phyloP scores from a whole-genome alignment of 1,139 yeast genomes.

The Hyphopichia pseudoburtonii region DNA sequence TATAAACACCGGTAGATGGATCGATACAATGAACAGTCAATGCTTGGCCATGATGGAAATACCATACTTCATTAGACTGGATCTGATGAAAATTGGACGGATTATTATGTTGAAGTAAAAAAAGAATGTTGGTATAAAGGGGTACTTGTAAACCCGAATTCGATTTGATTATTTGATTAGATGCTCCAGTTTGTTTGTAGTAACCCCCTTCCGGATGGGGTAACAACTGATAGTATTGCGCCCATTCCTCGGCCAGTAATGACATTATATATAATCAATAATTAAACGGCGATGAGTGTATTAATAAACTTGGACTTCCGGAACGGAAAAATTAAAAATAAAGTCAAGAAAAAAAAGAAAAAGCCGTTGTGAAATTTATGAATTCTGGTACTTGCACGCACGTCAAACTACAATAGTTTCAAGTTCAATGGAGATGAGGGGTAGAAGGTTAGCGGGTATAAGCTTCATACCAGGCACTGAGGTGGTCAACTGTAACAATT shows the following conservation, averaged over 20 bases:
- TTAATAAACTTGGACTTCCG: no score
- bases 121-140: conserved; percentile 17
- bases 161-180: conserved; percentile 12
- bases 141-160: conserved; percentile 18
- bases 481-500: no score
- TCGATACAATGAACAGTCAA: conserved; percentile 18
- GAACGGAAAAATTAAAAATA: no score
- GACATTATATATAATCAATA: no score
- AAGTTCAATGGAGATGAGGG: no score
- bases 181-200: conserved; percentile 12
- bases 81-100: conserved; percentile 20
- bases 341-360: no score
- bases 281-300: no score
- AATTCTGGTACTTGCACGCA: no score
- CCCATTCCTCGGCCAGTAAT: conserved; percentile 16
- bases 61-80: conserved; percentile 20
- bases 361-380: no score
- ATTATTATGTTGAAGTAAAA: conserved; percentile 15
- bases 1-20: conserved; percentile 13
- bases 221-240: conserved; percentile 12
- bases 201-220: conserved; percentile 21
- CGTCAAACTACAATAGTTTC: no score
- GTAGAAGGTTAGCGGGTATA: no score
- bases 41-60: conserved; percentile 18
- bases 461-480: no score